Conservation (phyloP, 2,329 filamentous ascomycete species). For the Cyphellophora europaea region DNA sequence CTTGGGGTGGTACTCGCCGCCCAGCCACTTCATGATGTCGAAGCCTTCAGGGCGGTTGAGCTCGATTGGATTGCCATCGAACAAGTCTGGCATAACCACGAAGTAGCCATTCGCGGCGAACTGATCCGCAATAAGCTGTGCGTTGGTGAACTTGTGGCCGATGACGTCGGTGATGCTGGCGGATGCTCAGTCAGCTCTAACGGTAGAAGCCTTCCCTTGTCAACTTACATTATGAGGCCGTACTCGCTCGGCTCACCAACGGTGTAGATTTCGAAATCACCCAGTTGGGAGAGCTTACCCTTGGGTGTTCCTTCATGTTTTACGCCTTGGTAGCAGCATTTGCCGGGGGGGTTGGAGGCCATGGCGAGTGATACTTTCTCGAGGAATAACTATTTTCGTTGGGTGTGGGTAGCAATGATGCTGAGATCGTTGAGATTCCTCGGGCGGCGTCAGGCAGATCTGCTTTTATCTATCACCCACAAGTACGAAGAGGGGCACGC, state of each 20-base stretch:
- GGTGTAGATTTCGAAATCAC: conserved; percentile 45
- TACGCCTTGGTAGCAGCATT: conserved; percentile 25
- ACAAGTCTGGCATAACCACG: conserved; percentile 59
- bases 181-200: background rate
- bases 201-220: background rate
- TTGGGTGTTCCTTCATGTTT: conserved; percentile 41
- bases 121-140: conserved; percentile 62
- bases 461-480: too few relatives aligned
- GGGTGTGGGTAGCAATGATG: too few relatives aligned
- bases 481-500: too few relatives aligned
- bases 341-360: conserved; percentile 41
- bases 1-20: conserved; percentile 18
- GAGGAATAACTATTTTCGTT: too few relatives aligned
- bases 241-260: conserved; percentile 42
- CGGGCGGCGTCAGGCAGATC: too few relatives aligned
- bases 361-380: too few relatives aligned
- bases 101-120: conserved; percentile 66
- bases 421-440: too few relatives aligned
- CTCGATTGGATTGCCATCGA: conserved; percentile 55
- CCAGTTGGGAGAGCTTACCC: conserved; percentile 39
- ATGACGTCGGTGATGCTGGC: conserved; percentile 44
- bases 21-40: conserved; percentile 42
- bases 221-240: conserved; percentile 41
- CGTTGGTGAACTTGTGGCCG: conserved; percentile 48
- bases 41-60: conserved; percentile 44